These are phyloP conservation scores for Penicillium capsulatum DNA, from an alignment of 2,329 filamentous ascomycete species.

Conservation along the genomic window DNA sequence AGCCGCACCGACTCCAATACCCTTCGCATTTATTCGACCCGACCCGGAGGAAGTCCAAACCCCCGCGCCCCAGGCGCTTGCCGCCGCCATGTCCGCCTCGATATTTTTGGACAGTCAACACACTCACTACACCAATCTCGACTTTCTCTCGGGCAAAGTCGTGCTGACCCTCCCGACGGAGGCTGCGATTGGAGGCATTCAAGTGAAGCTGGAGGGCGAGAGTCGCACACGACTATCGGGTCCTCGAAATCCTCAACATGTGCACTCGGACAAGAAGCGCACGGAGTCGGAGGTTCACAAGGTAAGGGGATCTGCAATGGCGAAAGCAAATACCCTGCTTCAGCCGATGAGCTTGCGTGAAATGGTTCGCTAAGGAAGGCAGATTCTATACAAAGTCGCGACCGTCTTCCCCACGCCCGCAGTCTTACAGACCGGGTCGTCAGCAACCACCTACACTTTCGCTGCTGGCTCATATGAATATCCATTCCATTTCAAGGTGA, in stretches of 20 bases:
- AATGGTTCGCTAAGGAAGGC: background rate
- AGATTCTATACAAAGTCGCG: constrained; percentile 48
- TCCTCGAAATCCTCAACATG: constrained; percentile 39
- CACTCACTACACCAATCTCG: constrained; percentile 48
- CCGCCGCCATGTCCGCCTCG: constrained; percentile 43
- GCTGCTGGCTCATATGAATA: constrained; percentile 46
- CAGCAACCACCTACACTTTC: constrained; percentile 42
- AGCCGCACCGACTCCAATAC: background rate
- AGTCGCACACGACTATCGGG: constrained; percentile 45
- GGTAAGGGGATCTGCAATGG: constrained; percentile 27
- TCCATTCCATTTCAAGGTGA: constrained; percentile 49
- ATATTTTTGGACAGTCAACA: constrained; percentile 44
- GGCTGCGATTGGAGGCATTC: constrained; percentile 44
- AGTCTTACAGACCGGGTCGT: constrained; percentile 35
- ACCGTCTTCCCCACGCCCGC: constrained; percentile 46
- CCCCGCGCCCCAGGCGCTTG: constrained; percentile 15
- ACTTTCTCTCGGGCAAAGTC: constrained; percentile 45
- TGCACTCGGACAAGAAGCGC: constrained; percentile 45
- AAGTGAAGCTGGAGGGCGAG: constrained; percentile 49
- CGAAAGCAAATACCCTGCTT: background rate
- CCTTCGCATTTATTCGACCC: background rate
- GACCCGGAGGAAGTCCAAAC: background rate
- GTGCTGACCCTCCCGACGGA: constrained; percentile 41
- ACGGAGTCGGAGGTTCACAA: constrained; percentile 50
- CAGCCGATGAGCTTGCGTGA: background rate